phyloP scores from a whole-genome alignment of 352 stramenopile genomes.

The Phytopythium litorale region DNA sequence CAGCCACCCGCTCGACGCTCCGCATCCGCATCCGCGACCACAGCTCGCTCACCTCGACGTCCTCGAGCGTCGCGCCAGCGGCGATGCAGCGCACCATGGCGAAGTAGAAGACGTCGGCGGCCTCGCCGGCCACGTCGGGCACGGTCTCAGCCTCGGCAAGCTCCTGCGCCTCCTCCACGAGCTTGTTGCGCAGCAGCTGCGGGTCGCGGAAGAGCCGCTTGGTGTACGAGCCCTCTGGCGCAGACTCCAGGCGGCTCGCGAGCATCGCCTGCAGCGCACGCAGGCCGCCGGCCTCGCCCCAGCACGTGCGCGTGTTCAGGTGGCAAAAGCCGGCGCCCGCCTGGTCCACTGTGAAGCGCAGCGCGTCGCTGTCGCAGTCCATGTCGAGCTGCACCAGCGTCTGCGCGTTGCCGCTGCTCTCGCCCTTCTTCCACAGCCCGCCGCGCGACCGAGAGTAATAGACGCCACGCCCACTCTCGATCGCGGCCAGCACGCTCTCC shows the following conservation, averaged over 20 bases:
- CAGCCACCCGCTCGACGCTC: no score
- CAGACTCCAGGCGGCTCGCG: slow-evolving; percentile 76
- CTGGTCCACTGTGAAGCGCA: slow-evolving; percentile 94
- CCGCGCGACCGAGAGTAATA: slow-evolving; percentile 94
- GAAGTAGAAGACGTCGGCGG: slow-evolving; percentile 97
- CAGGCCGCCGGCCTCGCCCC: slow-evolving; percentile 85
- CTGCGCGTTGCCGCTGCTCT: slow-evolving; percentile 94
- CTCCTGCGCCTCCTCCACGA: slow-evolving; percentile 96
- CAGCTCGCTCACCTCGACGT: slow-evolving; percentile 68
- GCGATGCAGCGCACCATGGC: slow-evolving; percentile 92
- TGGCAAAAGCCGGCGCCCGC: slow-evolving; percentile 72
- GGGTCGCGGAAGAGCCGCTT: slow-evolving; percentile 94
- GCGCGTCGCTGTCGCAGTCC: slow-evolving; percentile 95
- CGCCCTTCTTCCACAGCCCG: slow-evolving; percentile 94
- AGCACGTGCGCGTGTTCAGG: slow-evolving; percentile 93
- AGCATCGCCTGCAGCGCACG: slow-evolving; percentile 90
- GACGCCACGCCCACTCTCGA: slow-evolving; percentile 87
- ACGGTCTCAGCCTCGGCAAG: slow-evolving; percentile 84
- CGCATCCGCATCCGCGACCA: slow-evolving; percentile 6
- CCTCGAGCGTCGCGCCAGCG: slow-evolving; percentile 89
- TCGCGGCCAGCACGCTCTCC: slow-evolving; percentile 88
- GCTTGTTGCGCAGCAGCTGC: slow-evolving; percentile 92
- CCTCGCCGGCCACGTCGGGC: slow-evolving; percentile 90
- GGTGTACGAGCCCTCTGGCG: slow-evolving; percentile 94
- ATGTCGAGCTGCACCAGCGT: slow-evolving; percentile 91